Conservation (phyloP, 352 stramenopile species). For the Globisporangium abappressorium region DNA sequence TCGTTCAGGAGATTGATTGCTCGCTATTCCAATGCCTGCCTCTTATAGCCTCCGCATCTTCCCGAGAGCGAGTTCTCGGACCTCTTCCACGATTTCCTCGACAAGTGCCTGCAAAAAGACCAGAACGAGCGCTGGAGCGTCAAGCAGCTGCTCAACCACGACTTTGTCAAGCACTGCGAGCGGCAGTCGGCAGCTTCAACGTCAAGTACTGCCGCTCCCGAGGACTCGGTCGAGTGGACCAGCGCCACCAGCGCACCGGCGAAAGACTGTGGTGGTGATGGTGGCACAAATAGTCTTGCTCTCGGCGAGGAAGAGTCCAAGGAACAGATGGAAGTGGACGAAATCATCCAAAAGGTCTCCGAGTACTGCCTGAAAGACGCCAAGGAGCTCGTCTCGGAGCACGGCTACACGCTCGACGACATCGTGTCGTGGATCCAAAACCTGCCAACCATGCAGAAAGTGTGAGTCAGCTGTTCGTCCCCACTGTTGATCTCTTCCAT, state of each 20-base stretch:
- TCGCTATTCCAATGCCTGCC: no score
- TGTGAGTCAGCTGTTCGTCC: constrained; percentile 31
- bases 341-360: constrained; percentile 74
- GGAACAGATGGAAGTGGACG: constrained; percentile 67
- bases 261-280: constrained; percentile 15
- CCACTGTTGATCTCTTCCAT: not conserved
- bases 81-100: constrained; percentile 74
- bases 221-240: constrained; percentile 26
- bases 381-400: constrained; percentile 68
- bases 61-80: constrained; percentile 70
- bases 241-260: constrained; percentile 18
- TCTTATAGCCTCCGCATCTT: constrained; percentile 48
- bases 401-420: constrained; percentile 66
- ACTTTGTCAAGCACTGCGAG: constrained; percentile 58
- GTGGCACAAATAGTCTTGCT: not conserved
- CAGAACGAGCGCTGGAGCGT: constrained; percentile 77
- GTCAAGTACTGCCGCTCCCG: constrained; percentile 16
- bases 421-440: constrained; percentile 75
- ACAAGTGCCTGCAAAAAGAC: constrained; percentile 80
- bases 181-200: constrained; percentile 6
- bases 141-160: constrained; percentile 72
- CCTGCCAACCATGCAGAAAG: constrained; percentile 78
- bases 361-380: constrained; percentile 80
- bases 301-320: constrained; percentile 51
- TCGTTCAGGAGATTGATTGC: no score